Evolutionary conservation across 345 rosid species (phyloP).

Genomic region (Geranium brycei): DNA sequence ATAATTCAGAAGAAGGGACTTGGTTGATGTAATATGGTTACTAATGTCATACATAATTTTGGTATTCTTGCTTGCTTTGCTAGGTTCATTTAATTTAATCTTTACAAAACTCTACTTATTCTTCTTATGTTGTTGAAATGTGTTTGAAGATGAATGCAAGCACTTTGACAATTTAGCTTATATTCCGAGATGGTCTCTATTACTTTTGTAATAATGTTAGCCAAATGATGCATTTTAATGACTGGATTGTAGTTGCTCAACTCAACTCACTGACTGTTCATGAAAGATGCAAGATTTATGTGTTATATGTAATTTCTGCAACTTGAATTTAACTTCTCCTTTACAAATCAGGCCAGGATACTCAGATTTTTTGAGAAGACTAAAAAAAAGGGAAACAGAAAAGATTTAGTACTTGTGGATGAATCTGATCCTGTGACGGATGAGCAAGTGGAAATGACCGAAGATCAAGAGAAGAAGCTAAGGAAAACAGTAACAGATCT

Average conservation of each 20-base stretch:
- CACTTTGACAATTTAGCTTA: too few species aligned
- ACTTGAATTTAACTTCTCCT: background rate
- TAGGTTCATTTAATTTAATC: background rate
- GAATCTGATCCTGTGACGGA: slow-evolving; percentile 22
- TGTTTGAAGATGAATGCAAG: too few species aligned
- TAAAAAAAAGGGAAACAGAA: slow-evolving; percentile 37
- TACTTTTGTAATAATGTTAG: too few species aligned
- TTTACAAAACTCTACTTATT: background rate
- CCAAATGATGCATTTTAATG: too few species aligned
- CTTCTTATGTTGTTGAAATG: background rate
- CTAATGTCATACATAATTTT: background rate
- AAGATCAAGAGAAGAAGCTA: slow-evolving; percentile 36
- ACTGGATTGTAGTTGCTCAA: too few species aligned
- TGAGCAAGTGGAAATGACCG: slow-evolving; percentile 21
- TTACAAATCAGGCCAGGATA: slow-evolving; percentile 45
- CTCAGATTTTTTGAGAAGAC: slow-evolving; percentile 50
- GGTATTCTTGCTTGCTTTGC: background rate
- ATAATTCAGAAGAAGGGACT: too few species aligned
- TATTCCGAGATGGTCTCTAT: too few species aligned
- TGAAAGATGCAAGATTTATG: too few species aligned
- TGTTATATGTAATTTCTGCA: too few species aligned
- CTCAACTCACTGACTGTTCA: too few species aligned
- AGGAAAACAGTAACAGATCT: slow-evolving; percentile 46
- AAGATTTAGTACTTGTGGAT: slow-evolving; percentile 14
- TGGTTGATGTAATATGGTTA: too few species aligned